These are phyloP conservation scores for Sordaria brevicollis DNA, from an alignment of 495 filamentous ascomycete species.

Conservation along the genomic window DNA sequence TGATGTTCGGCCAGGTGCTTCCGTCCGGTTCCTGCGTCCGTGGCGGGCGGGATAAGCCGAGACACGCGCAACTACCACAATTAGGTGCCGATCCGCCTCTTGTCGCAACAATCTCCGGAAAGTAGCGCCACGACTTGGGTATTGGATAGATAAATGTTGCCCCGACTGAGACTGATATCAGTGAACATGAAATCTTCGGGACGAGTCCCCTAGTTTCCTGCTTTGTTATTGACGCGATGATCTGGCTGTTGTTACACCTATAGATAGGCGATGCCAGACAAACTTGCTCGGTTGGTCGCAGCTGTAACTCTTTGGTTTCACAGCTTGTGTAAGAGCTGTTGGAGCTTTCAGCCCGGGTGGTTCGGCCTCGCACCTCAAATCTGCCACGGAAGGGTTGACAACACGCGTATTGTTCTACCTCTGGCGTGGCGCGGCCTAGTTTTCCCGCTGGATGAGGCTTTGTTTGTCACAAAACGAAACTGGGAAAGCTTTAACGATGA, in stretches of 20 bases:
- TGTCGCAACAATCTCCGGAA: neutral
- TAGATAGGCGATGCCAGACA: neutral
- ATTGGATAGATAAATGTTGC: neutral
- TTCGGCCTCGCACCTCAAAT: neutral
- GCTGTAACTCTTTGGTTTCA: neutral
- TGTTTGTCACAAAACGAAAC: neutral
- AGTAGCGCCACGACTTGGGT: neutral
- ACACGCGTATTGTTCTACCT: neutral
- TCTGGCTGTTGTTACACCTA: neutral
- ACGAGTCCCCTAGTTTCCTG: neutral
- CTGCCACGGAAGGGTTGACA: neutral
- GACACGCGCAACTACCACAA: neutral
- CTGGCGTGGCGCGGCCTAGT: neutral
- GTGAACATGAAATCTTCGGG: neutral
- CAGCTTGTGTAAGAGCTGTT: neutral
- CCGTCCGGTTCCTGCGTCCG: neutral
- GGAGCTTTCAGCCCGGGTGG: neutral
- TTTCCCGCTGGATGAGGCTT: neutral
- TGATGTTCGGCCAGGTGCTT: neutral
- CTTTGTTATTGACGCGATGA: neutral
- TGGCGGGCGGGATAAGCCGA: neutral
- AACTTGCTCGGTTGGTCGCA: neutral
- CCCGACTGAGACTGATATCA: neutral
- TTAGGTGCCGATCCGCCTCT: too few species aligned
- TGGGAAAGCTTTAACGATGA: neutral